phyloP scores from a whole-genome alignment of 768 basidiomycete genomes.

The Lactarius sanguifluus region DNA sequence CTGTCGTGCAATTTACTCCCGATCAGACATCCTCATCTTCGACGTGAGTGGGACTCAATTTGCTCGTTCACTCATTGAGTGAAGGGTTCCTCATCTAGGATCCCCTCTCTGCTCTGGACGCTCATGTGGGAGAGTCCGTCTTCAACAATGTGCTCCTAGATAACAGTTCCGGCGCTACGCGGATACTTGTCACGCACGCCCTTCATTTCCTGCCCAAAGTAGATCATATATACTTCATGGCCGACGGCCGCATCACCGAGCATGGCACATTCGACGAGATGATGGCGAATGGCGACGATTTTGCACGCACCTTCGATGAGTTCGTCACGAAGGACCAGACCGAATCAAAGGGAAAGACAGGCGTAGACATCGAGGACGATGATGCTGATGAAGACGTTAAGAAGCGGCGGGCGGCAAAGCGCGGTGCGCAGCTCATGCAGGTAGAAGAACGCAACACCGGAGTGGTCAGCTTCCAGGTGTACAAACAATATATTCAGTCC shows the following conservation, averaged over 20 bases:
- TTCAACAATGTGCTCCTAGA: slow-evolving; percentile 81
- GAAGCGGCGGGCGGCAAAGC: slow-evolving; percentile 39
- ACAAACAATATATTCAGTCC: slow-evolving; percentile 64
- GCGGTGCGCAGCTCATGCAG: slow-evolving; percentile 69
- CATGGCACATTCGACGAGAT: slow-evolving; percentile 77
- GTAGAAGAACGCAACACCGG: slow-evolving; percentile 83
- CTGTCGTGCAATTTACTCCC: slow-evolving; percentile 82
- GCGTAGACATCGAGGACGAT: slow-evolving; percentile 38
- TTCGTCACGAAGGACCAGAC: slow-evolving; percentile 64
- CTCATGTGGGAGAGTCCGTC: slow-evolving; percentile 85
- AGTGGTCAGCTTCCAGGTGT: slow-evolving; percentile 55
- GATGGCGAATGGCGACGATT: slow-evolving; percentile 60
- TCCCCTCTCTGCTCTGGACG: slow-evolving; percentile 85
- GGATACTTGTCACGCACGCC: slow-evolving; percentile 89
- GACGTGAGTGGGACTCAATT: slow-evolving; percentile 44
- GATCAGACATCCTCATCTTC: slow-evolving; percentile 84
- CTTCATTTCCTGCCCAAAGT: slow-evolving; percentile 86
- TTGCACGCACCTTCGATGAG: slow-evolving; percentile 47
- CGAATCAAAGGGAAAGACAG: slow-evolving; percentile 46
- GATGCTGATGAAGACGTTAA: slow-evolving; percentile 40
- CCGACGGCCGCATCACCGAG: slow-evolving; percentile 76
- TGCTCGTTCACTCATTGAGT: background rate
- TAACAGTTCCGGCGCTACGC: slow-evolving; percentile 64
- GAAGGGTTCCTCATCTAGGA: slow-evolving; percentile 45
- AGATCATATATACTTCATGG: slow-evolving; percentile 81